Evolutionary conservation across 139 green algal species (phyloP).

Genomic region (Deuterostichococcus epilithicus): DNA sequence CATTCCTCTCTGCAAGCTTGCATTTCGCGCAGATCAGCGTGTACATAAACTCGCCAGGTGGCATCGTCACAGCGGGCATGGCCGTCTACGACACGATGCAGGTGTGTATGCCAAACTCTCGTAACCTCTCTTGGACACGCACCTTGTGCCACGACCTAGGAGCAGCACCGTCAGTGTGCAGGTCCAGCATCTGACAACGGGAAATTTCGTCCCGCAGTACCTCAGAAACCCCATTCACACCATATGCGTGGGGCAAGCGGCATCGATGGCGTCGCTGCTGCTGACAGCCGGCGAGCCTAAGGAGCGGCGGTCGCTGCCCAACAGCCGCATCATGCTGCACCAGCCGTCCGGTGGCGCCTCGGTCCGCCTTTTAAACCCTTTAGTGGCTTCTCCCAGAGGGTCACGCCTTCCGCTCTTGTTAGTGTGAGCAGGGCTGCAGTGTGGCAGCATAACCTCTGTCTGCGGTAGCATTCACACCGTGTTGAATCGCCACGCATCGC

Average conservation of each 20-base stretch:
- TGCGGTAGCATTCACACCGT: too few relatives aligned
- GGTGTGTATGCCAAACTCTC: constrained; percentile 32
- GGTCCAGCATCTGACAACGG: too few relatives aligned
- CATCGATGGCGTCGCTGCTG: constrained; percentile 91
- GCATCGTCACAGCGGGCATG: constrained; percentile 87
- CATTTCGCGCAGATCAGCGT: constrained; percentile 79
- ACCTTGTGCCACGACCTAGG: too few relatives aligned
- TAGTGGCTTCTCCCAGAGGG: too few relatives aligned
- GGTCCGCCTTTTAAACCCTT: constrained; percentile 28
- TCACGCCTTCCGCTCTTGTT: too few relatives aligned
- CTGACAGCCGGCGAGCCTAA: constrained; percentile 75
- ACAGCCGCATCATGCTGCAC: constrained; percentile 96
- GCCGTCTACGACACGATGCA: constrained; percentile 99
- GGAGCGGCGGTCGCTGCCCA: constrained; percentile 74
- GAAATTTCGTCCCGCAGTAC: constrained; percentile 69
- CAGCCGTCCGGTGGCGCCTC: constrained; percentile 80
- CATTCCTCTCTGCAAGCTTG: too few relatives aligned
- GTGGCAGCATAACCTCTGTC: too few relatives aligned
- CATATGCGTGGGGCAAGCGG: constrained; percentile 89
- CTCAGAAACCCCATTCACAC: constrained; percentile 86
- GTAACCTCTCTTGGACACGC: neutral
- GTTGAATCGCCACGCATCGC: too few relatives aligned
- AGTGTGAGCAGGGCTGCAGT: too few relatives aligned
- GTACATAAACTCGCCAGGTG: constrained; percentile 96
- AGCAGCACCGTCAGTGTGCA: too few relatives aligned